Evolutionary conservation across 148 eudicot species (phyloP).

Genomic region (Diospyros kaki): DNA sequence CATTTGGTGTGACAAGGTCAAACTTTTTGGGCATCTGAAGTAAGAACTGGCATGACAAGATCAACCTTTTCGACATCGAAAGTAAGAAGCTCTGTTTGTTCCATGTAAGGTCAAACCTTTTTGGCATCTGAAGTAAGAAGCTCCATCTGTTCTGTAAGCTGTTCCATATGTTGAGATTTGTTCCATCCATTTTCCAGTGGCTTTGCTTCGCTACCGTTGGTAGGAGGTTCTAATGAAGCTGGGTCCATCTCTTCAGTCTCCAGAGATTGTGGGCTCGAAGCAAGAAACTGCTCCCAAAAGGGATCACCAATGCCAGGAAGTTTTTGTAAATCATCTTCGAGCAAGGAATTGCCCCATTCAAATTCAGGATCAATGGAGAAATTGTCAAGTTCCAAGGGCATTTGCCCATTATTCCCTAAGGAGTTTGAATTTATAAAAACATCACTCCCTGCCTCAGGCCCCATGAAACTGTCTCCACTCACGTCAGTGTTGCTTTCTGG

Average conservation of each 20-base stretch:
- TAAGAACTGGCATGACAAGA: too few species aligned
- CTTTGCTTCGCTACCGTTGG: conserved; percentile 31
- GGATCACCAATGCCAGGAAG: conserved; percentile 41
- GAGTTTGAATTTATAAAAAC: conserved; percentile 33
- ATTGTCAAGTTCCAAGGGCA: conserved; percentile 24
- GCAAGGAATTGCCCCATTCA: conserved; percentile 30
- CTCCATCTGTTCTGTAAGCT: conserved; percentile 76
- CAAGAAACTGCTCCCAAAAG: conserved; percentile 48
- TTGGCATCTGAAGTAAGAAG: conserved; percentile 48
- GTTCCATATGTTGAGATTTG: conserved; percentile 53
- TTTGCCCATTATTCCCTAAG: conserved; percentile 15
- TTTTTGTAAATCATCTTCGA: conserved; percentile 39
- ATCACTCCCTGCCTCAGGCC: conserved; percentile 23
- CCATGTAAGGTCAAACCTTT: background rate
- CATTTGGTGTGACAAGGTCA: conserved; percentile 25
- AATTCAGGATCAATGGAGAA: conserved; percentile 24
- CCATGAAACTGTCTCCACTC: conserved; percentile 18
- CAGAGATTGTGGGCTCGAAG: conserved; percentile 26
- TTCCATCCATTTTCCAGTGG: conserved; percentile 46
- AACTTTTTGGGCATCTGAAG: background rate
- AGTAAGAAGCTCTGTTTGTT: too few species aligned
- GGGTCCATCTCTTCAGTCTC: conserved; percentile 37
- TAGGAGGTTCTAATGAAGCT: conserved; percentile 31
- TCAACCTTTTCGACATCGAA: too few species aligned
- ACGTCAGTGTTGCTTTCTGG: conserved; percentile 19